Evolutionary conservation across 2,329 filamentous ascomycete genomes (phyloP).

Genomic region (Aspergillus sp.): DNA sequence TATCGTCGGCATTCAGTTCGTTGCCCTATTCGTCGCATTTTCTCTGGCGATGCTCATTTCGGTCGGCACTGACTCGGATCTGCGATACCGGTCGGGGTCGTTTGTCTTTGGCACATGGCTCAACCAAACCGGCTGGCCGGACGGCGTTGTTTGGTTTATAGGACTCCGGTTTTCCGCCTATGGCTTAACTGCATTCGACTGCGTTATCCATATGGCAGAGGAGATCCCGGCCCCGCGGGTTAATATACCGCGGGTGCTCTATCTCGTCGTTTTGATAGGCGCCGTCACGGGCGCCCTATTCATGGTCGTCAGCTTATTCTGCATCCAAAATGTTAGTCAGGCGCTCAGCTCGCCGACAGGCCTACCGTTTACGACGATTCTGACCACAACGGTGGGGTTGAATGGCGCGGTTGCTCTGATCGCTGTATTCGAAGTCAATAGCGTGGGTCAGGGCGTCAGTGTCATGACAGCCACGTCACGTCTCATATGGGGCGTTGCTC

Average conservation of each 20-base stretch:
- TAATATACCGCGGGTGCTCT: conserved; percentile 45
- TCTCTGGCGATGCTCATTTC: conserved; percentile 44
- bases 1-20: conserved; percentile 46
- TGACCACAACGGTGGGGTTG: conserved; percentile 31
- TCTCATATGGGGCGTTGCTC: conserved; percentile 47
- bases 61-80: conserved; percentile 38
- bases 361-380: conserved; percentile 43
- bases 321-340: conserved; percentile 38
- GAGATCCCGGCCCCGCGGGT: conserved; percentile 45
- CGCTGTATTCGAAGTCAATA: conserved; percentile 48
- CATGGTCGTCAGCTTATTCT: conserved; percentile 45
- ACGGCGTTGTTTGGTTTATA: conserved; percentile 49
- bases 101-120: conserved; percentile 48
- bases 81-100: conserved; percentile 40
- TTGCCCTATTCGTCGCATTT: conserved; percentile 44
- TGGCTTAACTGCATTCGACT: conserved; percentile 49
- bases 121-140: conserved; percentile 43
- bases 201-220: conserved; percentile 51
- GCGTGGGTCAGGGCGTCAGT: conserved; percentile 45
- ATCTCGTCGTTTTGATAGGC: conserved; percentile 42
- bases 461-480: conserved; percentile 45
- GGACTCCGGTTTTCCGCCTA: conserved; percentile 50
- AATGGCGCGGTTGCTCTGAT: conserved; percentile 43
- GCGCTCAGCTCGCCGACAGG: conserved; percentile 29
- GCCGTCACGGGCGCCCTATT: conserved; percentile 44